Evolutionary conservation across 139 green algal genomes (phyloP).

Genomic region (Limnomonas spitsbergensis): DNA sequence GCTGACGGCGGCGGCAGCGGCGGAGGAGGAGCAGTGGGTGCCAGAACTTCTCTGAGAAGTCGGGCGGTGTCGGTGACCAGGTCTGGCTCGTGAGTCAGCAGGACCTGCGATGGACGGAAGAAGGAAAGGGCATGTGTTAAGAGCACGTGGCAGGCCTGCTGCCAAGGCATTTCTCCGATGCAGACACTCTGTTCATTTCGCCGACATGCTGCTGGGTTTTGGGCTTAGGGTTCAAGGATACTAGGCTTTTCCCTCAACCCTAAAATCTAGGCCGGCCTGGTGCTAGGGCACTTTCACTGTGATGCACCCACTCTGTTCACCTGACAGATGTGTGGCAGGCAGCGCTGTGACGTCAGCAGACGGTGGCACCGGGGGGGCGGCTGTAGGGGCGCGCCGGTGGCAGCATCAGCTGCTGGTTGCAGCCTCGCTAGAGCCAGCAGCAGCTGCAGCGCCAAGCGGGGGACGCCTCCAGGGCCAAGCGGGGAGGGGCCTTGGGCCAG

Average conservation of each 20-base stretch:
- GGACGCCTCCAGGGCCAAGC: conserved; percentile 26
- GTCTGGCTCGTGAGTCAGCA: conserved; percentile 75
- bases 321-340: conserved; percentile 78
- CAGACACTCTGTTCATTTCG: too few relatives aligned
- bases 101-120: too few relatives aligned
- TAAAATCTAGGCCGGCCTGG: too few relatives aligned
- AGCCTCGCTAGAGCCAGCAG: conserved; percentile 64
- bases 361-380: conserved; percentile 74
- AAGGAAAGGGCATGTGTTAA: too few relatives aligned
- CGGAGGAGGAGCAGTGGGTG: too few relatives aligned
- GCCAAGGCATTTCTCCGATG: too few relatives aligned
- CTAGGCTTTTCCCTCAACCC: too few relatives aligned
- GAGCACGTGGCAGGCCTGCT: too few relatives aligned
- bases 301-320: too few relatives aligned
- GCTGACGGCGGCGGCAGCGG: background rate
- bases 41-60: conserved; percentile 67
- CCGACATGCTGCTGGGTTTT: too few relatives aligned
- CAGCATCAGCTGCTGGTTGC: conserved; percentile 59
- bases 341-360: conserved; percentile 55
- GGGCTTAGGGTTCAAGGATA: too few relatives aligned
- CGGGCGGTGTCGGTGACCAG: conserved; percentile 61
- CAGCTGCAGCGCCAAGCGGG: conserved; percentile 35
- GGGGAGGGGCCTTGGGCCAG: conserved; percentile 13
- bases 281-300: too few relatives aligned
- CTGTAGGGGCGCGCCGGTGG: conserved; percentile 51